These are phyloP conservation scores for Smallanthus sonchifolius DNA, from an alignment of 129 eudicot species.

Conservation along the genomic window DNA sequence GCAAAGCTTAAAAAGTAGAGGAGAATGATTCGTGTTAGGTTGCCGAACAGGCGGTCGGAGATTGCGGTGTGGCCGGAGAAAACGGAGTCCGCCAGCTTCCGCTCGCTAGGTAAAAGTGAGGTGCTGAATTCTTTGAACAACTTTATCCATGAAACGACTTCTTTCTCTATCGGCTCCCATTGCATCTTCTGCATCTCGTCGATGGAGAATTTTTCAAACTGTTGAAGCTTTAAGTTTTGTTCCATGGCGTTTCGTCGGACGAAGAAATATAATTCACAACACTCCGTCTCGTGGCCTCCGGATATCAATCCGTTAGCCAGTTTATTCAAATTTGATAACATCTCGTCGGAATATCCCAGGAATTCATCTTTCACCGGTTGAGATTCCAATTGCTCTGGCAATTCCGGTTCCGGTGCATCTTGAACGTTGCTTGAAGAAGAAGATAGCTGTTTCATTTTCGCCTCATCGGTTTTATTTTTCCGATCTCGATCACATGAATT, in stretches of 20 bases:
- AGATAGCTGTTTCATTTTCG: slow-evolving; percentile 27
- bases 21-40: slow-evolving; percentile 31
- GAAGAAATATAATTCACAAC: slow-evolving; percentile 49
- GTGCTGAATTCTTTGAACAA: slow-evolving; percentile 36
- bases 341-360: slow-evolving; percentile 50
- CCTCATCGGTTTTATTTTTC: not conserved
- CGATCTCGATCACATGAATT: slow-evolving; percentile 25
- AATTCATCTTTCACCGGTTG: slow-evolving; percentile 20
- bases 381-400: slow-evolving; percentile 16
- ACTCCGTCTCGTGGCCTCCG: slow-evolving; percentile 62
- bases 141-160: slow-evolving; percentile 58
- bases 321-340: slow-evolving; percentile 30
- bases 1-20: slow-evolving; percentile 52
- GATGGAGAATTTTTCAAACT: slow-evolving; percentile 56
- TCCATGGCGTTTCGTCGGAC: slow-evolving; percentile 64
- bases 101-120: slow-evolving; percentile 39
- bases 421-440: slow-evolving; percentile 26
- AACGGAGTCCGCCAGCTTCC: slow-evolving; percentile 37
- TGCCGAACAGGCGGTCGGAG: slow-evolving; percentile 27
- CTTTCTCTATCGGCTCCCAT: slow-evolving; percentile 77
- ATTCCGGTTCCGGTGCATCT: not conserved
- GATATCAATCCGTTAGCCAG: slow-evolving; percentile 43
- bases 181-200: slow-evolving; percentile 77
- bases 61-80: slow-evolving; percentile 21
- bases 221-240: slow-evolving; percentile 33